These are phyloP conservation scores for Borealophlyctis nickersoniae DNA, from an alignment of 192 early-diverging fungal genomes.

Conservation along the genomic window DNA sequence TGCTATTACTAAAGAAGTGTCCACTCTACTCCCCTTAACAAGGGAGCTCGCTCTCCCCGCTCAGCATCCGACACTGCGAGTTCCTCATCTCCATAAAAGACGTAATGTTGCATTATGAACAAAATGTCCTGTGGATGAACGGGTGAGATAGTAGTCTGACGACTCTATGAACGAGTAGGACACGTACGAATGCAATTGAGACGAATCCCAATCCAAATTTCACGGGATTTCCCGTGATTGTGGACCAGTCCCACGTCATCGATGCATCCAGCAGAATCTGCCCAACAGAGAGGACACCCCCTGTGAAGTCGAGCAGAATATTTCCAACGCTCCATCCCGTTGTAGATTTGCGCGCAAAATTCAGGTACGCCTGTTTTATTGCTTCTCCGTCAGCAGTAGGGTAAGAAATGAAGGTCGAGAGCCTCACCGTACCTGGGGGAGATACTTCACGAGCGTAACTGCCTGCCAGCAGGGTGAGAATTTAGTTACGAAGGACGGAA, in stretches of 20 bases:
- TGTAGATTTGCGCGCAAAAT: slow-evolving; percentile 71
- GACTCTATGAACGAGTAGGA: neutral
- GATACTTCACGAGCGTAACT: slow-evolving; percentile 71
- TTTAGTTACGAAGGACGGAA: too few species aligned
- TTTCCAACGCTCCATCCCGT: slow-evolving; percentile 88
- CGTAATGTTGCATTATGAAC: slow-evolving; percentile 81
- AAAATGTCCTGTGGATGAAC: slow-evolving; percentile 48
- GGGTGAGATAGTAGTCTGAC: neutral
- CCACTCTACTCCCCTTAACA: too few species aligned
- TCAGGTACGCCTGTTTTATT: slow-evolving; percentile 58
- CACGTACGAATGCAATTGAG: slow-evolving; percentile 70
- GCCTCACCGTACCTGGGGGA: slow-evolving; percentile 44
- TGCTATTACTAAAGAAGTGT: too few species aligned
- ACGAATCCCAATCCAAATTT: slow-evolving; percentile 73
- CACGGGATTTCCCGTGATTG: slow-evolving; percentile 47
- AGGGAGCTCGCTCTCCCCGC: too few species aligned
- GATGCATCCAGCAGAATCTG: slow-evolving; percentile 77
- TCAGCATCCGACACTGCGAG: too few species aligned
- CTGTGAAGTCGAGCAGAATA: slow-evolving; percentile 83
- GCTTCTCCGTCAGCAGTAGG: too few species aligned
- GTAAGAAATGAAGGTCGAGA: neutral
- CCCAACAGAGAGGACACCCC: slow-evolving; percentile 70
- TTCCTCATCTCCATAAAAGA: slow-evolving; percentile 51
- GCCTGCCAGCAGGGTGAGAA: too few species aligned
- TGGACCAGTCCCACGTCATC: slow-evolving; percentile 57